Conservation (phyloP, 2,329 filamentous ascomycete genomes). For the Bimuria novae-zelandiae region DNA sequence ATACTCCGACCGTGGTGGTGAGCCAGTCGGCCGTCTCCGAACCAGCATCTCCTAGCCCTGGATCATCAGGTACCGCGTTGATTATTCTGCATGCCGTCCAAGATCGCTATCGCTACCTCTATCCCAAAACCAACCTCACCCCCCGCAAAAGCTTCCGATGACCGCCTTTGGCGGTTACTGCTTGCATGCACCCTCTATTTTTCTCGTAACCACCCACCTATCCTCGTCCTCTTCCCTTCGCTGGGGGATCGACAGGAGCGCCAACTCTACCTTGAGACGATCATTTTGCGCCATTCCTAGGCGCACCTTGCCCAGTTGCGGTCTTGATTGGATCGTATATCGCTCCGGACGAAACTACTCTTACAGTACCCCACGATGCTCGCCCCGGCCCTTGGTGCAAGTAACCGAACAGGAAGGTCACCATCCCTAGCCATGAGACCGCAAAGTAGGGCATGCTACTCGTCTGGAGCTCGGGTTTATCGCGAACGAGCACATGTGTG, state of each 20-base stretch:
- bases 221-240: background rate
- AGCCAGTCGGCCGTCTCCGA: background rate
- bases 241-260: background rate
- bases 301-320: background rate
- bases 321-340: background rate
- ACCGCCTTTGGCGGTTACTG: background rate
- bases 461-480: background rate
- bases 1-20: background rate
- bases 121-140: background rate
- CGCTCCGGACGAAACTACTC: background rate
- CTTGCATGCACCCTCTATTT: background rate
- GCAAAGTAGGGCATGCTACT: background rate
- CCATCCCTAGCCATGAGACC: background rate
- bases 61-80: background rate
- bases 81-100: background rate
- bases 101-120: constrained; percentile 1
- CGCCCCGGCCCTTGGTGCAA: background rate
- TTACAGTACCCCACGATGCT: background rate
- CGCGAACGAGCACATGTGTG: constrained; percentile 1
- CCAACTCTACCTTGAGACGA: background rate
- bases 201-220: too few species aligned
- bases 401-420: constrained; percentile 4
- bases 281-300: background rate
- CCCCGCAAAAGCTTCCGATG: background rate
- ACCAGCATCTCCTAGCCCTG: background rate